Conservation (phyloP, 176 grass and related monocot species). For the Musa troglodytarum region DNA sequence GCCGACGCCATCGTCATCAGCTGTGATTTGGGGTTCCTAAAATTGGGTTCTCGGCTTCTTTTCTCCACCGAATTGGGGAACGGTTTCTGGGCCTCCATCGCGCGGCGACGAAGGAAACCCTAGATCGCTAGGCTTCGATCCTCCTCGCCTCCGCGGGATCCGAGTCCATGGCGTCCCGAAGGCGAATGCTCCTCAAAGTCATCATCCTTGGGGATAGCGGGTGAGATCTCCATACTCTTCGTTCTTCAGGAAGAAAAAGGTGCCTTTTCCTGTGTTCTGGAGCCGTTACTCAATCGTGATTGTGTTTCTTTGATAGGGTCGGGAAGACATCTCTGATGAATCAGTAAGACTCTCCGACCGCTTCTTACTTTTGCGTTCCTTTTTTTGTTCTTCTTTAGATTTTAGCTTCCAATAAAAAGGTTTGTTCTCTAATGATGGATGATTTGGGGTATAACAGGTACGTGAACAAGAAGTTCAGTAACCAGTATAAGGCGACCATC, state of each 20-base stretch:
- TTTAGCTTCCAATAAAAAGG: not conserved
- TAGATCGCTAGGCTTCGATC: not conserved
- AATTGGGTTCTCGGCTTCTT: not conserved
- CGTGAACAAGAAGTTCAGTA: conserved; percentile 91
- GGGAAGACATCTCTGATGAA: conserved; percentile 96
- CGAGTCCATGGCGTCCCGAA: conserved; percentile 60
- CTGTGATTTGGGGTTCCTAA: no score
- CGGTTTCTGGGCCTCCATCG: not conserved
- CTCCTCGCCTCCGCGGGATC: not conserved
- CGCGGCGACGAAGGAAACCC: not conserved
- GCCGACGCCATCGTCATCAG: no score
- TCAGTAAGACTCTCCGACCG: conserved; percentile 42
- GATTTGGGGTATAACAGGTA: conserved; percentile 32
- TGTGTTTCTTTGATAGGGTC: conserved; percentile 39
- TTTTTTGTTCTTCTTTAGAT: not conserved
- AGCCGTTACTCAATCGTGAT: not conserved
- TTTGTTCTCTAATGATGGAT: not conserved
- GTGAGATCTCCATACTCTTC: conserved; percentile 18
- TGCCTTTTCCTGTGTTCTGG: no score
- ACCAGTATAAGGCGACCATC: conserved; percentile 74
- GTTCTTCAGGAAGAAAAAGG: no score
- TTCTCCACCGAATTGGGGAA: not conserved
- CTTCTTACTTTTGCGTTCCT: not conserved
- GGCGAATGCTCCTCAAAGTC: conserved; percentile 95
- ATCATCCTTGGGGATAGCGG: conserved; percentile 98